Base-by-base conservation (phyloP, 768 basidiomycete genomes). In the Mrakia gelida region DNA sequence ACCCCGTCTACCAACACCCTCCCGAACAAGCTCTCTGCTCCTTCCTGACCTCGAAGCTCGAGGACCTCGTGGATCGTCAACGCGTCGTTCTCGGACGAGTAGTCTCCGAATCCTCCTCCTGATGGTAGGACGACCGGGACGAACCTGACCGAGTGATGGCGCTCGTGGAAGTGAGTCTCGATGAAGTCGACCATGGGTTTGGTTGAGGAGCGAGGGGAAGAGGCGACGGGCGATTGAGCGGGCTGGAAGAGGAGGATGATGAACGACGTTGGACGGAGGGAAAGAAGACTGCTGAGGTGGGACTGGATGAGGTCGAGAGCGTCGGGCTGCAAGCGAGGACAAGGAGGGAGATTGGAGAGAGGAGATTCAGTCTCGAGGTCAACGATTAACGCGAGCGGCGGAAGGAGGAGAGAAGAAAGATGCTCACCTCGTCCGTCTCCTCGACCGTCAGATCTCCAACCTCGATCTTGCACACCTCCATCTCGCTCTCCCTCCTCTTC, bases 211-310 rank as follows among this genome's bases (percentile, higher is more conserved):
- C 34, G 34, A n/a, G 67, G 18, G 18, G 67, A 43, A 1, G 67
- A 70, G 18, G 34, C 41, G 67, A 70, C 41, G 26, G 67, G 34
- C 21, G 38, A 41, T 9, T 41, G 67, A 21, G 34, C 67, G 1
- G 67, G 41, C n/a, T 70, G 34, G 67, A 70, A 70, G 38, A 70
- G 34, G 67, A 70, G 67, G 38, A 70, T 23, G 67, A 70, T 41
- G 67, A 70, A 70, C 18, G 67, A 41, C 1, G 67, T 70, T 38
- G 67, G 67, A 13, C 38, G 67, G 43, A 18, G 13, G 10, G 9
- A 18, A 10, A 38, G 23, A 38, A 70, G 34, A 3, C 34, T n/a
- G 34, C 0, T 8, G 38, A 70, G 67, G 23, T 70, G 67, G 0
- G 67, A 26, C 9, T 70, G 3, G 38, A 70, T 70, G 38, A 70